phyloP scores from a whole-genome alignment of 2,329 filamentous ascomycete species.

The Sphaceloma murrayae region DNA sequence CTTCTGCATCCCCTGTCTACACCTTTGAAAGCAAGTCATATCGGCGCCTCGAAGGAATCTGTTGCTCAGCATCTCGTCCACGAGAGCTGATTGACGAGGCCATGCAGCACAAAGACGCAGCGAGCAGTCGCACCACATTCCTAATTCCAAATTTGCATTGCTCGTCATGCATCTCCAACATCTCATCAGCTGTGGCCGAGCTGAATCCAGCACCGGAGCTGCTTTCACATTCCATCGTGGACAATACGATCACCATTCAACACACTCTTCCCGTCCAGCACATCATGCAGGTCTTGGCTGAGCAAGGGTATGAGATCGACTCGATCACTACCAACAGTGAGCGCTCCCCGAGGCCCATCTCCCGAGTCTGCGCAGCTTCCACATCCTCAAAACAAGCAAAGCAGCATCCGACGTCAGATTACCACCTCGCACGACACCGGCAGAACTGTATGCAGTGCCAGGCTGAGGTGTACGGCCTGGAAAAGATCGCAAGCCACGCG shows the following conservation, averaged over 20 bases:
- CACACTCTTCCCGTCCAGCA: slow-evolving; percentile 39
- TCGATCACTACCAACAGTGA: background rate
- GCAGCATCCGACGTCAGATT: background rate
- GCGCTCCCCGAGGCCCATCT: slow-evolving; percentile 52
- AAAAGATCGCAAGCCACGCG: no score
- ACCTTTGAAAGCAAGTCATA: no score
- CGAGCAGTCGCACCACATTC: slow-evolving; percentile 55
- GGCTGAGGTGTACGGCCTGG: background rate
- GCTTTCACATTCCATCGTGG: slow-evolving; percentile 62
- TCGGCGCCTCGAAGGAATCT: background rate
- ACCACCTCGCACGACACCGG: no score
- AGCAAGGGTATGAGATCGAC: slow-evolving; percentile 20
- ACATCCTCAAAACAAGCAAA: background rate
- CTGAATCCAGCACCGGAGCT: slow-evolving; percentile 43
- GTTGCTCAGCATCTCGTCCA: no score
- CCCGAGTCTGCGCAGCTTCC: slow-evolving; percentile 20
- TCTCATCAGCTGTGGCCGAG: slow-evolving; percentile 47
- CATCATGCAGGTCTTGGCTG: slow-evolving; percentile 41
- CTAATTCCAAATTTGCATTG: slow-evolving; percentile 69
- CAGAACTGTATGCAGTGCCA: no score
- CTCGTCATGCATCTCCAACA: slow-evolving; percentile 60
- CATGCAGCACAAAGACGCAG: no score
- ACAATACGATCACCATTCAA: slow-evolving; percentile 56
- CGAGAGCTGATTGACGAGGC: no score
- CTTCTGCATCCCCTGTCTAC: no score